A percentile compares a stretch with the other conserved stretches of the same genome.
Evolutionary conservation across 768 basidiomycete genomes (phyloP).

Genomic region (Psilocybe azurescens): DNA sequence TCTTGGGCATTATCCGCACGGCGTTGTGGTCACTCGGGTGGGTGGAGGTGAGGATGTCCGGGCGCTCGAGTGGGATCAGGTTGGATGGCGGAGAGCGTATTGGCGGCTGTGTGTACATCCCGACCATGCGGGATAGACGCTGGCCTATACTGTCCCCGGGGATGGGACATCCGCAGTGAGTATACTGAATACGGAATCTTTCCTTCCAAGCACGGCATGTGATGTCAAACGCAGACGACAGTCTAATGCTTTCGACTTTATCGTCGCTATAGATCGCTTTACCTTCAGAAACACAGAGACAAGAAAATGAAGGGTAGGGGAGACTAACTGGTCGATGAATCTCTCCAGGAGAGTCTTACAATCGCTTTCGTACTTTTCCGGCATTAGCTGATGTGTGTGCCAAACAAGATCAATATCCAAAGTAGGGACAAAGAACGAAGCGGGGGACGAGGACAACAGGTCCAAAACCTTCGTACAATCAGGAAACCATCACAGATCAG

Average conservation of each 20-base stretch:
- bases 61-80: conserved; percentile 36
- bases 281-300: background rate
- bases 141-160: conserved; percentile 51
- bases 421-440: conserved; percentile 58
- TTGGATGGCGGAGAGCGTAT: conserved; percentile 23
- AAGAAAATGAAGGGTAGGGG: background rate
- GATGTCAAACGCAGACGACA: conserved; percentile 32
- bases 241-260: conserved; percentile 29
- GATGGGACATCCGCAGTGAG: conserved; percentile 62
- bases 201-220: conserved; percentile 34
- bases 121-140: conserved; percentile 41
- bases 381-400: conserved; percentile 75
- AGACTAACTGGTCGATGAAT: conserved; percentile 49
- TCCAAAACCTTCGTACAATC: conserved; percentile 51
- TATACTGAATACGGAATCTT: conserved; percentile 50
- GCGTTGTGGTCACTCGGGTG: conserved; percentile 63
- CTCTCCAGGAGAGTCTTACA: conserved; percentile 47
- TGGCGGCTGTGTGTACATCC: conserved; percentile 8
- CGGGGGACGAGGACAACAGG: conserved; percentile 40
- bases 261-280: conserved; percentile 27
- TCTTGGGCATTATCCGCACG: conserved; percentile 38
- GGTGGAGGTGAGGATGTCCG: conserved; percentile 50
- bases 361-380: conserved; percentile 48
- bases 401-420: conserved; percentile 77
- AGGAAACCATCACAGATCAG: too few relatives aligned